These are phyloP conservation scores for Globisporangium megalacanthum DNA, from an alignment of 352 stramenopile genomes.

Conservation along the genomic window DNA sequence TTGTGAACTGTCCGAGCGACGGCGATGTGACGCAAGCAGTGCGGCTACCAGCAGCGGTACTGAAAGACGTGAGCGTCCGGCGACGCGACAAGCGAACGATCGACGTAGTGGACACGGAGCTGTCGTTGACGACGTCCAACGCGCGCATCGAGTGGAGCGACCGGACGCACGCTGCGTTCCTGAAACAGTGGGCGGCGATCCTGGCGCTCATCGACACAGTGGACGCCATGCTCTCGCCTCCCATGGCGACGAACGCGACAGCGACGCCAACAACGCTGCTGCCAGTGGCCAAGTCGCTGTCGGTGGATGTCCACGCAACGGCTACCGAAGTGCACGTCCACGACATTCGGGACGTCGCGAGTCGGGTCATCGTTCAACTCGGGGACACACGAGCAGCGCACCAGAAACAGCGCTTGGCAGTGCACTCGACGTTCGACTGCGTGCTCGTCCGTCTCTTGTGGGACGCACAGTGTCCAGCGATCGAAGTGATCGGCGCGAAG, in stretches of 20 bases:
- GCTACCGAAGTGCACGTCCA: constrained; percentile 17
- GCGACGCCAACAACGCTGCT: background rate
- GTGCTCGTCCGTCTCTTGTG: constrained; percentile 18
- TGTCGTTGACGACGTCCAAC: constrained; percentile 24
- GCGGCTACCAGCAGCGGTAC: constrained; percentile 7
- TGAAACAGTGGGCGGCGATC: constrained; percentile 23
- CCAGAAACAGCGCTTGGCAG: constrained; percentile 22
- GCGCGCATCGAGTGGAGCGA: constrained; percentile 31
- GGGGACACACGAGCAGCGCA: constrained; percentile 19
- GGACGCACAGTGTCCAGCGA: constrained; percentile 9
- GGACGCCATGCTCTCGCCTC: constrained; percentile 26
- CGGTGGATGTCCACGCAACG: constrained; percentile 22
- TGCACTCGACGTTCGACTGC: constrained; percentile 25
- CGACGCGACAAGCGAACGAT: constrained; percentile 16
- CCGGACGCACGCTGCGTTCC: constrained; percentile 20
- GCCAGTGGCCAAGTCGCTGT: constrained; percentile 15
- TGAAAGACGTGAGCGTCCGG: constrained; percentile 21
- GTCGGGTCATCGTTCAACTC: constrained; percentile 15
- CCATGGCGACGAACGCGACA: background rate
- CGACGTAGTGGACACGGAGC: constrained; percentile 21
- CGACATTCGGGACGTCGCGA: constrained; percentile 23
- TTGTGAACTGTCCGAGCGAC: constrained; percentile 12
- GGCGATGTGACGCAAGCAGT: background rate
- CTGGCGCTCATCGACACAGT: constrained; percentile 29
- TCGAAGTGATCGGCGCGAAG: constrained; percentile 17